phyloP scores from a whole-genome alignment of 768 basidiomycete genomes.

The Hygrophorus pudorinus region DNA sequence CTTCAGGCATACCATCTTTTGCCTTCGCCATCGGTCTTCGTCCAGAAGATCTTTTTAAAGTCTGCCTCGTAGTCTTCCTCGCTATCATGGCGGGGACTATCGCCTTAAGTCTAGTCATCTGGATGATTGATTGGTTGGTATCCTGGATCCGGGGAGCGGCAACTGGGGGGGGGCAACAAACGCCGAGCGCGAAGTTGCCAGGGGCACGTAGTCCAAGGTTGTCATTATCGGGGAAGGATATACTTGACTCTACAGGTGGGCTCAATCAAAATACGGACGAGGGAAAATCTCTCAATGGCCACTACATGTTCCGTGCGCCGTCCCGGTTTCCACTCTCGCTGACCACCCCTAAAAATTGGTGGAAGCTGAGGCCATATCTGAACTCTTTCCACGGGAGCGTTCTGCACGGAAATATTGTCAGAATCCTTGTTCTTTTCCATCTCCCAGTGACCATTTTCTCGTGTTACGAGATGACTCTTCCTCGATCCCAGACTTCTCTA shows the following conservation, averaged over 20 bases:
- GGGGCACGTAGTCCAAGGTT: constrained; percentile 29
- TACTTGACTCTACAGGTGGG: constrained; percentile 24
- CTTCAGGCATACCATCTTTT: constrained; percentile 71
- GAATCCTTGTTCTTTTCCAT: constrained; percentile 87
- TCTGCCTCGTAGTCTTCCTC: constrained; percentile 78
- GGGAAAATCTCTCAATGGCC: constrained; percentile 35
- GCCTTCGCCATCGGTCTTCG: constrained; percentile 77
- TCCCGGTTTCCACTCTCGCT: constrained; percentile 26
- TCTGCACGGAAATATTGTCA: constrained; percentile 84
- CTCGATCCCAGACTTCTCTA: constrained; percentile 37
- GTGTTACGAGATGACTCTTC: constrained; percentile 71
- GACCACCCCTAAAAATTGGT: constrained; percentile 36
- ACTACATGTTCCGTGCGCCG: constrained; percentile 23
- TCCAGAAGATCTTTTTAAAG: constrained; percentile 72
- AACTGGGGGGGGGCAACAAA: constrained; percentile 13
- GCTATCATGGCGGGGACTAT: constrained; percentile 67
- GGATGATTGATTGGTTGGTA: constrained; percentile 55
- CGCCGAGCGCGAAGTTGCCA: constrained; percentile 14
- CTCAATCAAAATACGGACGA: constrained; percentile 29
- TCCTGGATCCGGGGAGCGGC: constrained; percentile 21
- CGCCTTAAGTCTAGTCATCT: constrained; percentile 57
- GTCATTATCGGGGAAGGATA: constrained; percentile 38
- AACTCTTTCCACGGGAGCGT: constrained; percentile 76
- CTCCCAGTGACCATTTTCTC: constrained; percentile 91
- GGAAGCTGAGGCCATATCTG: constrained; percentile 47